Evolutionary conservation across 768 basidiomycete species (phyloP), one percentile per base, ranked within the genome.

Genomic region (Lactifluus hygrophoroides): DNA sequence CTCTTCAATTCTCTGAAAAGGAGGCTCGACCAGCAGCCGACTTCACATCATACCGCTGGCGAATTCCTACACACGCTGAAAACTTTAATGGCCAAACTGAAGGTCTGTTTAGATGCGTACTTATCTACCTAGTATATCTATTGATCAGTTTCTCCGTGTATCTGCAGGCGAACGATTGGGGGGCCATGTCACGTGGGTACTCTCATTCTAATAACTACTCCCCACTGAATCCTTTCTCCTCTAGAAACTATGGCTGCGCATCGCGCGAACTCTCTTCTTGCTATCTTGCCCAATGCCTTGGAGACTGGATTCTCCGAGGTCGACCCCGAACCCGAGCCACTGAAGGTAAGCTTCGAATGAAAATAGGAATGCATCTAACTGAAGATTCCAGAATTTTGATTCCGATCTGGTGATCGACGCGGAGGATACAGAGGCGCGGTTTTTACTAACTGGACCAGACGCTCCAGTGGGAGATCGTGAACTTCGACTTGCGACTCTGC

Each of bases 21-120:
- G 49, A 70, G 70, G 4, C 67, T 85, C 5, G 79, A 83, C 58
- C 71, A 73, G 40, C 81, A 84, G 60, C 56, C 64, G 3, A 55
- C 77, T 1, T 82, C 82, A 0, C 82, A 85, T 63, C 69, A 66
- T 0, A 71, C 75, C 0, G 83, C 80, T 0, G 80, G 79, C 16
- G 75, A 80, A 54, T 85, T 85, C 62, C 66, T 84, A 10, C 76
- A 79, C 27, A 72, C 76, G 1, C 68, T 85, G 67, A 85, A 85
- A 67, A 81, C 81, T 0, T 62, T 85, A 42, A 85, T 85, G 83
- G 83, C 83, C 4, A 85, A 85, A 56, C 64, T 85, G 43, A 85
- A 85, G 76, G 83, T 81, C 40, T 19, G 56, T 40, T 21, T 21
- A 8, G 5, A 14, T 1, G 9, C 25, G 40, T 17, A 23, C 3